Conservation (phyloP, 2,329 filamentous ascomycete genomes). For the Penicillium rolfsii region DNA sequence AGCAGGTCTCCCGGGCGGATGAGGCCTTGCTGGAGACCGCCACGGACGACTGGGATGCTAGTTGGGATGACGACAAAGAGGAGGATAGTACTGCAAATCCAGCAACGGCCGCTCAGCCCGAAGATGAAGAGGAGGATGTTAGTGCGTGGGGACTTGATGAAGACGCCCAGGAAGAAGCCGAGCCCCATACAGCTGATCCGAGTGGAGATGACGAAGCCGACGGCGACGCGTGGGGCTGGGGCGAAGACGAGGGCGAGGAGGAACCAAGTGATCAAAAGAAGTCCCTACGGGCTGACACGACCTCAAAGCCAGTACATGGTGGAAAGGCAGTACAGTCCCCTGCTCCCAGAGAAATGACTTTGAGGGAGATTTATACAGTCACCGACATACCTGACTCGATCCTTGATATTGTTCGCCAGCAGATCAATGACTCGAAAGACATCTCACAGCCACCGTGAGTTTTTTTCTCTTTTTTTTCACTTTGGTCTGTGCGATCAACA, state of each 20-base stretch:
- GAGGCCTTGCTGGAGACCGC: constrained; percentile 64
- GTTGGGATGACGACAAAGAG: constrained; percentile 73
- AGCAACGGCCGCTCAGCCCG: constrained; percentile 17
- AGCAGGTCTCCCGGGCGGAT: constrained; percentile 72
- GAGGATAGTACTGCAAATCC: constrained; percentile 36
- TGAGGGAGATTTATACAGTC: constrained; percentile 85
- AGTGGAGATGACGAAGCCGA: constrained; percentile 42
- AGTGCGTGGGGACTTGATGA: constrained; percentile 58
- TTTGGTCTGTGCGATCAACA: neutral
- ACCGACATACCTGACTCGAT: constrained; percentile 85
- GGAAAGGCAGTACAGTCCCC: constrained; percentile 20
- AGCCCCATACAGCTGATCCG: constrained; percentile 17
- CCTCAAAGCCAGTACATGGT: constrained; percentile 29
- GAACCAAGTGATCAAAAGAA: constrained; percentile 34
- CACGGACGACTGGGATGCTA: constrained; percentile 71
- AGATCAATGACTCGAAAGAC: constrained; percentile 47
- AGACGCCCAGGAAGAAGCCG: constrained; percentile 35
- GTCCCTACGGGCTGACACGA: constrained; percentile 23
- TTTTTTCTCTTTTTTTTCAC: neutral
- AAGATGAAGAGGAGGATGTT: constrained; percentile 47
- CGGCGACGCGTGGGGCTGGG: constrained; percentile 83
- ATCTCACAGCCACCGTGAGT: constrained; percentile 45
- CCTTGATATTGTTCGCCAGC: constrained; percentile 45
- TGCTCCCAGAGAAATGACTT: constrained; percentile 65
- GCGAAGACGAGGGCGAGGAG: constrained; percentile 66